Evolutionary conservation across 1,139 yeast genomes (phyloP), one percentile per base, ranked within the genome.

Genomic region (Debaryomycetaceae sp.): DNA sequence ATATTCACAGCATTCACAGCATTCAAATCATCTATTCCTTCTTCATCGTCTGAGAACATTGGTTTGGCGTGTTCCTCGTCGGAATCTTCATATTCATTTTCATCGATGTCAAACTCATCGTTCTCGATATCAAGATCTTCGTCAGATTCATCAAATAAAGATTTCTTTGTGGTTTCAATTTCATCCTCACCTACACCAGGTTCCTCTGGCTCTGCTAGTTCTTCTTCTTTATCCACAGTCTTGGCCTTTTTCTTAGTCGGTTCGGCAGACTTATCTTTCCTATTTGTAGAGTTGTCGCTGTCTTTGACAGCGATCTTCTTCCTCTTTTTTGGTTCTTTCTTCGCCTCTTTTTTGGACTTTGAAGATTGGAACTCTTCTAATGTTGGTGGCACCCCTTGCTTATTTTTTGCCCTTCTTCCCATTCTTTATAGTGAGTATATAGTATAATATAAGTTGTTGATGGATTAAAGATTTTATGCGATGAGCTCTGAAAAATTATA

Each of bases 351-450:
- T 55, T 73, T 78, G 35, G 72, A 76, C 51, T 79, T 81, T 41
- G 63, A 70, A 9, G 78, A 78, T 49, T 81, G 80, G 59, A 89
- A 83, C 56, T 89, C 96, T 34, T 89, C 98, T 48, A 81, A 72
- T 9, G 87, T 59, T 33, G 96, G 96, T 51, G 97, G 97, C 44
- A 78, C 86, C 28, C 87, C 91, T 68, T 89, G 97, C 73, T 87
- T 89, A 58, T 86, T 84, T 69, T 83, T 87, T 44, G 88, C 86
- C 73, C 87, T 83, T 79, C 96, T 84, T 61, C 96, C 97, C 96
- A 88, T 88, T 43, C 42, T 57, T 31, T 9, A n/a, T 33, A 35
- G 33, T 17, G 35, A 16, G 26, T 32, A 16, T 24, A 33, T 34
- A 34, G 19, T 13, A 31, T 6, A 9, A 31, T 34, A 24, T 38